phyloP scores from a whole-genome alignment of 148 eudicot genomes.

The Rhododendron simsii region DNA sequence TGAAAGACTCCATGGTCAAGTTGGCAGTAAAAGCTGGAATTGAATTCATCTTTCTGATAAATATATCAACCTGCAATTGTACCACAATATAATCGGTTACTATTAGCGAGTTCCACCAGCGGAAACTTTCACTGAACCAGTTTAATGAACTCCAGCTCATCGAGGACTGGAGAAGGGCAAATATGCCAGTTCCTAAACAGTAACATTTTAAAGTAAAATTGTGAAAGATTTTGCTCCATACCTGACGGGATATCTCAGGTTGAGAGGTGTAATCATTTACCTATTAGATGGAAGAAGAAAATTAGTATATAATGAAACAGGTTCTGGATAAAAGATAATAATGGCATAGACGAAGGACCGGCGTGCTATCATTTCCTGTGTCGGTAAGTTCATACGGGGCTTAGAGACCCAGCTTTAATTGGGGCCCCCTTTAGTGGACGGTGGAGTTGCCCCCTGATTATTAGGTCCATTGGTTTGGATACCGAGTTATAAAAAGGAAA shows the following conservation, averaged over 20 bases:
- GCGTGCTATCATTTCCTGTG: neutral
- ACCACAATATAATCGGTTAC: neutral
- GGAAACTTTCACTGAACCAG: neutral
- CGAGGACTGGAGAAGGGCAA: neutral
- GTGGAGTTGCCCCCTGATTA: neutral
- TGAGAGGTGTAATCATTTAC: slow-evolving; percentile 70
- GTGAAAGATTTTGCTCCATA: slow-evolving; percentile 17
- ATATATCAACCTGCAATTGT: slow-evolving; percentile 69
- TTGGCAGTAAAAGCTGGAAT: slow-evolving; percentile 99
- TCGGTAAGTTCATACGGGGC: neutral
- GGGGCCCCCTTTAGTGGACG: neutral
- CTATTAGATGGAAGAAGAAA: slow-evolving; percentile 31
- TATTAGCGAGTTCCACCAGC: neutral
- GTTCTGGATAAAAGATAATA: neutral
- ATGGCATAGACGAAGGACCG: neutral
- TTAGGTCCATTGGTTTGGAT: neutral
- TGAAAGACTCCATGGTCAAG: slow-evolving; percentile 94
- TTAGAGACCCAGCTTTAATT: neutral
- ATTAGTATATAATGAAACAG: neutral
- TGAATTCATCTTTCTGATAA: slow-evolving; percentile 78
- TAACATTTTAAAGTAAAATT: neutral
- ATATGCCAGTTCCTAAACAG: neutral
- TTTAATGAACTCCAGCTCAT: neutral
- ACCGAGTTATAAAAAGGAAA: neutral
- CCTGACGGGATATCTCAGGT: slow-evolving; percentile 89